A percentile compares a stretch with the other conserved stretches of the same genome.
Conservation (phyloP, 1,139 yeast species). For the Sugiyamaella neomexicana region DNA sequence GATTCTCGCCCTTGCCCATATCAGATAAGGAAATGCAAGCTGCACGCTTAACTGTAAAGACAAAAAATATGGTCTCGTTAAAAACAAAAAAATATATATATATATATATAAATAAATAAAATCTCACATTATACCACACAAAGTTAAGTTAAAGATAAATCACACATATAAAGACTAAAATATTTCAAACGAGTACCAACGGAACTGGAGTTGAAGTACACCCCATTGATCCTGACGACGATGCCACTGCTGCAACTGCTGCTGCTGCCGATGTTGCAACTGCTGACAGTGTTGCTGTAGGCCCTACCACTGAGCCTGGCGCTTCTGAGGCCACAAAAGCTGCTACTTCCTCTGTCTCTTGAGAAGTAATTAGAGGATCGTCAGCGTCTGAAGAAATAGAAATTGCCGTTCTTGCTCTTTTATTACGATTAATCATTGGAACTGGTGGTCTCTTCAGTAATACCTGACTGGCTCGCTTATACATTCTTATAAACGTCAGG, state of each 20-base stretch:
- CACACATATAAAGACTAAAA: neutral
- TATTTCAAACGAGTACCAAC: neutral
- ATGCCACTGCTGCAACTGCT: conserved; percentile 3
- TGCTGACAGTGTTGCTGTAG: neutral
- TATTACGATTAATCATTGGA: neutral
- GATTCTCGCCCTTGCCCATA: neutral
- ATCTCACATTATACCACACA: neutral
- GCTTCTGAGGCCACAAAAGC: too few species aligned
- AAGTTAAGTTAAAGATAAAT: neutral
- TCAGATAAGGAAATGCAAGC: neutral
- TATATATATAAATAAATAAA: neutral
- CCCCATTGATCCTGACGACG: conserved; percentile 6
- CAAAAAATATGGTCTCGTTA: too few species aligned
- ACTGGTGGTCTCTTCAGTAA: neutral
- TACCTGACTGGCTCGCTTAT: conserved; percentile 8
- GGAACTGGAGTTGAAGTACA: conserved; percentile 1
- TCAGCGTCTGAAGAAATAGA: neutral
- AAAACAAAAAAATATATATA: neutral
- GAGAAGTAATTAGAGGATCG: neutral
- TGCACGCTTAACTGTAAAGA: neutral
- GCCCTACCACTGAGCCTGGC: neutral
- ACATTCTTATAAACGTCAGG: neutral
- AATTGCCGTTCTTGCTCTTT: conserved; percentile 3
- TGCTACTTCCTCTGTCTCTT: neutral
- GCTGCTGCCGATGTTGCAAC: conserved; percentile 6